Base-by-base conservation (phyloP, 139 green algal genomes). In the Haematococcus lacustris region DNA sequence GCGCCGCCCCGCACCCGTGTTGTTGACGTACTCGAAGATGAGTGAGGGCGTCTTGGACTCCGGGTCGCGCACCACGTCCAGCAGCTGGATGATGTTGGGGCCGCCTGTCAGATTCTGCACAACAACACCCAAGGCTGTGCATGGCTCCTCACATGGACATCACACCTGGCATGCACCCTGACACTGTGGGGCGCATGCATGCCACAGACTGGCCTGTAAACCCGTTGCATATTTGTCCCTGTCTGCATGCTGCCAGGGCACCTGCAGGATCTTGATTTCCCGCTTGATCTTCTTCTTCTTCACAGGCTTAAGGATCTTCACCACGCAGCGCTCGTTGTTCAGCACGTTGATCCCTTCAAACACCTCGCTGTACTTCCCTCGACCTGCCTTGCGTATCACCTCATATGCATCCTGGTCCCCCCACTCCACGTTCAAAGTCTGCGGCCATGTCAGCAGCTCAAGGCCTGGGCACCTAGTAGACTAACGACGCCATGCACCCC, bases 251-350 rank as follows among this genome's bases (percentile, higher is more conserved):
- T n/a, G 32, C 23, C 26, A 5, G 25, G 30, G 3, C 30, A 68
- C 34, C 75, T 97, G 64, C 72, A 98, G 79, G 68, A 99, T 98
- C 70, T 97, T 97, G 73, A 99, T 97, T 76, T 99, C 96, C 1
- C 94, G 83, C 80, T 97, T 93, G 78, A 98, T 98, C 85, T 98
- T 78, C 66, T 78, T 78, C 66, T 78, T 78, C 73, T 78, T 78
- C 32, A 98, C 95, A 4, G 95, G 95, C 76, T 98, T 99, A 3
- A 98, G 83, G 66, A 98, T 97, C 73, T 98, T 98, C 78, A 97
- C 97, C 67, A 98, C 93, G 82, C 91, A 97, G 32, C 47, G 87
- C 53, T 92, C 76, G 50, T 84, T 81, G 67, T 84, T 93, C 30
- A 81, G 63, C 1, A 83, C 75, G 80, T 96, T 93, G 34, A 96